Conservation (phyloP, 2,329 filamentous ascomycete genomes). For the Trichoderma hamatum region DNA sequence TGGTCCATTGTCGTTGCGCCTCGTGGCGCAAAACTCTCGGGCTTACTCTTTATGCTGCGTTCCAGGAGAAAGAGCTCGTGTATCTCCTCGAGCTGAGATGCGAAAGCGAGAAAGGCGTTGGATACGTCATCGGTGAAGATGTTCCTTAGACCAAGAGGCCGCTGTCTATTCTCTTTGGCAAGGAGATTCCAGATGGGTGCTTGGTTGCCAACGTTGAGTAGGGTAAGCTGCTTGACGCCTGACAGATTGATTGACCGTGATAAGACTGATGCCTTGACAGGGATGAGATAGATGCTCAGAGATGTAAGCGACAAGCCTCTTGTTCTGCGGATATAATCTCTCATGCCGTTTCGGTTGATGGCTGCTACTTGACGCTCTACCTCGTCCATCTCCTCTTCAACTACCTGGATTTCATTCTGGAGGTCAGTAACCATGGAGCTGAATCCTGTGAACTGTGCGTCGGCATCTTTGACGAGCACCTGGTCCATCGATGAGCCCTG, state of each 20-base stretch:
- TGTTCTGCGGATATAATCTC: constrained; percentile 59
- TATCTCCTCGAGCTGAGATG: constrained; percentile 55
- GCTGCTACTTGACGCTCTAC: not conserved
- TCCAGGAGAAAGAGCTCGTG: constrained; percentile 65
- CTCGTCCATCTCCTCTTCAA: constrained; percentile 42
- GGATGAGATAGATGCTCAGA: constrained; percentile 61
- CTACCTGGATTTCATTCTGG: constrained; percentile 39
- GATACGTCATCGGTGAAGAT: constrained; percentile 68
- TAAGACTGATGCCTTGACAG: constrained; percentile 61
- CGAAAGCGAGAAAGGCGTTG: constrained; percentile 54
- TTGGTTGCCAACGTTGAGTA: constrained; percentile 67
- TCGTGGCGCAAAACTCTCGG: constrained; percentile 56
- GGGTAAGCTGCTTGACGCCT: constrained; percentile 58
- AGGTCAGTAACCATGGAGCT: constrained; percentile 40
- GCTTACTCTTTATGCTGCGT: constrained; percentile 53
- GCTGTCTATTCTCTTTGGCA: constrained; percentile 55
- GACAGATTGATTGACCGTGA: constrained; percentile 59
- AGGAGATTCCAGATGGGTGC: constrained; percentile 61
- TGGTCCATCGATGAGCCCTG: constrained; percentile 33
- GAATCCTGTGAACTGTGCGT: constrained; percentile 37
- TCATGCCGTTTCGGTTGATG: constrained; percentile 35
- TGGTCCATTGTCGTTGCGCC: constrained; percentile 57
- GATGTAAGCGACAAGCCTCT: constrained; percentile 60
- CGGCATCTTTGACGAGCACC: constrained; percentile 30
- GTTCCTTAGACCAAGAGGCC: constrained; percentile 56